Evolutionary conservation across 2,329 filamentous ascomycete species (phyloP).

Genomic region (Phoma herbarum): DNA sequence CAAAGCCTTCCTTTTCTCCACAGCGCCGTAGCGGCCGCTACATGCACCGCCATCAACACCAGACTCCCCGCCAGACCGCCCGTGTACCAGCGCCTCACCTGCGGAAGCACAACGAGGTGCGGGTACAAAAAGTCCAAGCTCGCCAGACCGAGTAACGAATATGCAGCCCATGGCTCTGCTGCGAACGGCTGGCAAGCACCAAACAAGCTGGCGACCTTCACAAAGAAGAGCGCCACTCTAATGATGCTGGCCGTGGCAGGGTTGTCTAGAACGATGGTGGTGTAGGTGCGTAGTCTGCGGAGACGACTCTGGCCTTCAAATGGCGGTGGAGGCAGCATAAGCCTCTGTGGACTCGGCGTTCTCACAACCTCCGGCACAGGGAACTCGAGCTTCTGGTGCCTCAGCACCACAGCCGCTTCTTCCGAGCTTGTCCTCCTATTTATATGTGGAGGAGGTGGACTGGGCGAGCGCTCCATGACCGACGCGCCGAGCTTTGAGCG

Average conservation of each 20-base stretch:
- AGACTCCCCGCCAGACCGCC: slow-evolving; percentile 53
- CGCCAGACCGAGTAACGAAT: slow-evolving; percentile 74
- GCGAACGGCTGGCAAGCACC: slow-evolving; percentile 77
- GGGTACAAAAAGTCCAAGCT: slow-evolving; percentile 66
- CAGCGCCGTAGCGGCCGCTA: slow-evolving; percentile 54
- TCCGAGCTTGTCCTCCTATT: slow-evolving; percentile 34
- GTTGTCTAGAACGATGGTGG: slow-evolving; percentile 35
- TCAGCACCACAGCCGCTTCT: slow-evolving; percentile 42
- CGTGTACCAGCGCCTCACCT: slow-evolving; percentile 26
- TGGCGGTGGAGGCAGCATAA: slow-evolving; percentile 49
- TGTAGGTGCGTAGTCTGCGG: not conserved
- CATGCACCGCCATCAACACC: slow-evolving; percentile 58
- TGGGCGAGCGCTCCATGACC: slow-evolving; percentile 46
- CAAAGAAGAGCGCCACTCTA: slow-evolving; percentile 70
- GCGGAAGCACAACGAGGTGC: slow-evolving; percentile 4
- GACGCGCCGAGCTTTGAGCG: slow-evolving; percentile 47
- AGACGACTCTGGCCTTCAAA: slow-evolving; percentile 13
- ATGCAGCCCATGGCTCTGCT: slow-evolving; percentile 69
- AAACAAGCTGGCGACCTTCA: slow-evolving; percentile 72
- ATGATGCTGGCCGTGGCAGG: slow-evolving; percentile 48
- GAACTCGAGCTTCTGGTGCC: slow-evolving; percentile 42
- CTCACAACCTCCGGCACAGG: slow-evolving; percentile 29
- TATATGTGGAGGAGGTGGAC: slow-evolving; percentile 36
- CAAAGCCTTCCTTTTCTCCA: slow-evolving; percentile 42
- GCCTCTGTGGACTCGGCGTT: slow-evolving; percentile 34